Base-by-base conservation (phyloP, 192 early-diverging fungal species). In the Gryganskiella cystojenkinii region DNA sequence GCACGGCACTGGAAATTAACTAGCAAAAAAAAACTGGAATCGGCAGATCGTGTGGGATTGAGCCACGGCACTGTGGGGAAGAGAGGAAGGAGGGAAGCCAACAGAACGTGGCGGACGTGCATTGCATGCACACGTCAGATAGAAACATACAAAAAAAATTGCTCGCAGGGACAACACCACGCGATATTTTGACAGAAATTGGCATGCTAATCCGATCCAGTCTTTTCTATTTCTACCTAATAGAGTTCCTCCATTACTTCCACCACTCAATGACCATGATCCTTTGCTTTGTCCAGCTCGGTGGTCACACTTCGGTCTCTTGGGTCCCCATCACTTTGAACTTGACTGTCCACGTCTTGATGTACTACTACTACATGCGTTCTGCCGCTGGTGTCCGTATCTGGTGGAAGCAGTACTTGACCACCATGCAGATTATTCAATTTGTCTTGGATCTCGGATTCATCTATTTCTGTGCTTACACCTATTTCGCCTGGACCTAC, bases 391-490 rank as follows among this genome's bases (percentile, higher is more conserved):
- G 90, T 45, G 89, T 90, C 68, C 81, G 84, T 63, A 89, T 92
- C 64, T 95, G 95, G 94, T 96, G 94, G 94, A 96, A 96, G 81
- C 88, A 92, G 83, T 91, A 93, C 74, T 82, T 97, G 24, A 96
- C 95, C 28, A 92, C 93, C 8, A 69, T 93, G 59, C 95, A 97
- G 84, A 96, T 96, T 55, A 79, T 81, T 46, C 94, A 97, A 82
- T 95, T 96, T 66, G 84, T 95, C 46, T 92, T 95, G 50, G 95
- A 94, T 71, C 81, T 96, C 27, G 82, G 86, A 60, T 85, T 95
- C 59, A 89, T 95, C 65, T 95, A 95, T 82, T 90, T 88, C 79
- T 91, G 90, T 83, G 86, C 93, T 33, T 95, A 95, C 83, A 90
- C 84, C 63, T 88, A 90, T 83, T 89, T 93, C 72, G 80, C 85